Base-by-base conservation (phyloP, 2,329 filamentous ascomycete species). In the Phoma herbarum region DNA sequence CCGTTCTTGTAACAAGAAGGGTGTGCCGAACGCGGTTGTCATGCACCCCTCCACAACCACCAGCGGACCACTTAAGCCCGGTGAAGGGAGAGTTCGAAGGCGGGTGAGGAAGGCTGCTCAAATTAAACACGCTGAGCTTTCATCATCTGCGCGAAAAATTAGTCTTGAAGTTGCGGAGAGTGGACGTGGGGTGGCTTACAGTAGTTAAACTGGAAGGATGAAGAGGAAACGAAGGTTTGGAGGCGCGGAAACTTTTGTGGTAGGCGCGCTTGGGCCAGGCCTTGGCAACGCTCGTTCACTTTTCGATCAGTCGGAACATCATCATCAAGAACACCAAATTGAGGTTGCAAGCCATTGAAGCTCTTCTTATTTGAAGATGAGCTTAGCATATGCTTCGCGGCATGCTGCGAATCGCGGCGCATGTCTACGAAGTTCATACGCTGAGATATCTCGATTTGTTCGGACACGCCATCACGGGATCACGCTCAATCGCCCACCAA, bases 1-100 rank as follows among this genome's bases (percentile, higher is more conserved):
- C 88, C 94, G 93, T 92, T 66, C 85, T 82, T 83, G 86, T 92
- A 96, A 97, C 93, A 98, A 97, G 94, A 90, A 88, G 85, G 81
- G 85, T 97, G 94, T 97, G 95, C 92, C 94, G 93, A 91, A 97
- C 95, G 93, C 95, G 89, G 86, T 93, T 93, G 88, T 98, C 95
- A 99, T 86, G 84, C 87, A 90, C 81, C 86, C 67, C 87, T 81
- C 81, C 82, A 83, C 80, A 84, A 82, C 82, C 79, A 87, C 85
- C 68, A 82, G 81, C 85, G 84, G 84, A 90, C 92, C 94, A 85
- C 95, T 97, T 92, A 78, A 91, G 93, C 93, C 91, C 88, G 82
- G 81, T 85, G 81, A 87, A 87, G 88, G 89, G 90, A 97, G 93
- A 94, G 92, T 91, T 86, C 85, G 82, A 82, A 82, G 82, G 85